Percentiles rank a stretch among this genome's conserved stretches.
These are phyloP conservation scores for Macrophomina phaseolina DNA, from an alignment of 2,329 filamentous ascomycete species.

Conservation along the genomic window DNA sequence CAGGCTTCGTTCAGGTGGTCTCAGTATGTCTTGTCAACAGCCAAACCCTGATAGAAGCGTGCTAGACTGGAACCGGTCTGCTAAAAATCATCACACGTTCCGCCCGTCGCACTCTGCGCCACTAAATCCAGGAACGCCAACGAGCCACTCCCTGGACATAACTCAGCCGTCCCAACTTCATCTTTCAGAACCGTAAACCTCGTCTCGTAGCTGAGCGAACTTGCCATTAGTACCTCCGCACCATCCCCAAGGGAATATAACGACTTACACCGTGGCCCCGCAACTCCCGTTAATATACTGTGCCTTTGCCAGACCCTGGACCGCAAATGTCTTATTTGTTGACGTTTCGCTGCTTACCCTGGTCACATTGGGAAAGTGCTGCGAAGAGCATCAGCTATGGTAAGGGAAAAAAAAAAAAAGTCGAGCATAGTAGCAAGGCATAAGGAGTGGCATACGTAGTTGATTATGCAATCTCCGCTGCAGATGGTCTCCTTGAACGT, in stretches of 20 bases:
- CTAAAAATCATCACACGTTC: not conserved
- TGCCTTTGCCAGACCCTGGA: not conserved
- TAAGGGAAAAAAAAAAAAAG: not conserved
- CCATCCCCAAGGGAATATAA: too few species aligned
- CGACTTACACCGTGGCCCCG: not conserved
- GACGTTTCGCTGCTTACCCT: not conserved
- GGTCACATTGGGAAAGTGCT: not conserved
- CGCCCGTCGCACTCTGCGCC: not conserved
- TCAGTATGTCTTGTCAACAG: too few species aligned
- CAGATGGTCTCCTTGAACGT: conserved; percentile 1
- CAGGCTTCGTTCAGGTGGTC: too few species aligned
- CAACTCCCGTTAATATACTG: not conserved
- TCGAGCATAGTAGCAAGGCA: too few species aligned
- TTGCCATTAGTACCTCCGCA: not conserved
- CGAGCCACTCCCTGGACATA: not conserved
- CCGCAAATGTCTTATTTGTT: not conserved
- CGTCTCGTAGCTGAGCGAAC: not conserved
- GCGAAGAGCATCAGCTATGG: not conserved
- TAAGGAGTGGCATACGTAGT: not conserved
- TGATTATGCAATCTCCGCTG: not conserved
- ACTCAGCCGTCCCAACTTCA: not conserved
- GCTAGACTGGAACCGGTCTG: not conserved
- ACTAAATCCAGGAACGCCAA: not conserved
- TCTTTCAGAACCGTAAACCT: not conserved
- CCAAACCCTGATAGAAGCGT: too few species aligned